Conservation (phyloP, 208 protist genomes). For the Trichomonas tenax region DNA sequence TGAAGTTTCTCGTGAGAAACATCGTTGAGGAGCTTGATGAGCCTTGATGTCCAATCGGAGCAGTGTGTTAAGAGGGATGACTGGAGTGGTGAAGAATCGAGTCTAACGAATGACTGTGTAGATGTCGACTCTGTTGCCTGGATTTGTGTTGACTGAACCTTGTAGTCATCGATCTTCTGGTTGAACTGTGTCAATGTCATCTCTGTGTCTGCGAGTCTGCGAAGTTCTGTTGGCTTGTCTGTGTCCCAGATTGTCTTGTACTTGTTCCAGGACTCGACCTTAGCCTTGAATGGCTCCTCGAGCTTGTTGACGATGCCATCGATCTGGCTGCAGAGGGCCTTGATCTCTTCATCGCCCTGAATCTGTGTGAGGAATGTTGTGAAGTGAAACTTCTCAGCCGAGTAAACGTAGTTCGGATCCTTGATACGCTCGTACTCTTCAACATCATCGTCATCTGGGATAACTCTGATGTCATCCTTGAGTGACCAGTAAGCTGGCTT, state of each 20-base stretch:
- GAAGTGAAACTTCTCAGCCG: background rate
- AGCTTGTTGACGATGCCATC: background rate
- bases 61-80: slow-evolving; percentile 75
- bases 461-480: background rate
- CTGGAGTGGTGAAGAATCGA: slow-evolving; percentile 86
- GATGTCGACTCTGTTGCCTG: background rate
- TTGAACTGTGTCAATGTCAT: background rate
- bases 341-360: background rate
- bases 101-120: slow-evolving; percentile 58
- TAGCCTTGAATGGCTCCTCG: background rate
- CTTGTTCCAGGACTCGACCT: background rate
- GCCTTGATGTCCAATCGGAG: slow-evolving; percentile 74
- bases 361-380: background rate
- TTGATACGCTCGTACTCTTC: background rate
- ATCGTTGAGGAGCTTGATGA: slow-evolving; percentile 72
- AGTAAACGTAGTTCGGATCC: background rate
- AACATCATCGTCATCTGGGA: background rate
- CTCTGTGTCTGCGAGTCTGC: background rate
- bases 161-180: background rate
- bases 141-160: background rate
- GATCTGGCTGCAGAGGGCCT: background rate
- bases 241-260: background rate
- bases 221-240: background rate
- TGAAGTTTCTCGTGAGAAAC: background rate
- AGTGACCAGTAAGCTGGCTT: background rate